A percentile compares a stretch with the other conserved stretches of the same genome.
phyloP scores from a whole-genome alignment of 2,329 filamentous ascomycete species.

The Aureobasidium namibiae region DNA sequence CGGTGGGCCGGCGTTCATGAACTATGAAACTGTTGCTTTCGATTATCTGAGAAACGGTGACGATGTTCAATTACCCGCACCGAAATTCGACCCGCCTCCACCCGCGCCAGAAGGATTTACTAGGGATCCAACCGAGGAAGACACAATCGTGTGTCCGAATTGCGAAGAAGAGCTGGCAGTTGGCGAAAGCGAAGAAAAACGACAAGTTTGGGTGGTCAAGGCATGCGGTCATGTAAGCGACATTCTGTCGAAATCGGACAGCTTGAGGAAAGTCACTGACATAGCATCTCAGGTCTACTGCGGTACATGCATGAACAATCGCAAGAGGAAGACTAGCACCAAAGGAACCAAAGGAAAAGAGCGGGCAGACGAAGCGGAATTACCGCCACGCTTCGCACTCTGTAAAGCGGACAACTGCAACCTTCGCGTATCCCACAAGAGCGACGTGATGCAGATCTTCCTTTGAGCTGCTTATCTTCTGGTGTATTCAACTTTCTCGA shows the following conservation, averaged over 20 bases:
- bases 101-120: constrained; percentile 70
- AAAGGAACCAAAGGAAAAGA: constrained; percentile 29
- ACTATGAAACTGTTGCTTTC: constrained; percentile 37
- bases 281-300: constrained; percentile 41
- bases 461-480: constrained; percentile 18
- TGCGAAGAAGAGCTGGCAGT: constrained; percentile 78
- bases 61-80: constrained; percentile 24
- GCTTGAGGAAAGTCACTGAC: constrained; percentile 6
- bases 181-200: constrained; percentile 59
- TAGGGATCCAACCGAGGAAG: constrained; percentile 61
- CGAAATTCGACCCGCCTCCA: constrained; percentile 55
- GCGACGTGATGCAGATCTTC: constrained; percentile 35
- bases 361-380: constrained; percentile 24
- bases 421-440: constrained; percentile 26
- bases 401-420: constrained; percentile 40
- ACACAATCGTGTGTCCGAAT: constrained; percentile 72
- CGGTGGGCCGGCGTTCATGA: constrained; percentile 18
- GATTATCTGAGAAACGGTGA: constrained; percentile 29
- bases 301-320: constrained; percentile 40
- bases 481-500: not conserved
- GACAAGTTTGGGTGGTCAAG: constrained; percentile 88
- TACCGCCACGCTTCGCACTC: constrained; percentile 32
- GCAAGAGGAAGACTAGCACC: constrained; percentile 19
- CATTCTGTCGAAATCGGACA: not conserved
- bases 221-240: constrained; percentile 78